A percentile compares a stretch with the other conserved stretches of the same genome.
phyloP scores from a whole-genome alignment of 441 rosid species.

The Viola pubescens region DNA sequence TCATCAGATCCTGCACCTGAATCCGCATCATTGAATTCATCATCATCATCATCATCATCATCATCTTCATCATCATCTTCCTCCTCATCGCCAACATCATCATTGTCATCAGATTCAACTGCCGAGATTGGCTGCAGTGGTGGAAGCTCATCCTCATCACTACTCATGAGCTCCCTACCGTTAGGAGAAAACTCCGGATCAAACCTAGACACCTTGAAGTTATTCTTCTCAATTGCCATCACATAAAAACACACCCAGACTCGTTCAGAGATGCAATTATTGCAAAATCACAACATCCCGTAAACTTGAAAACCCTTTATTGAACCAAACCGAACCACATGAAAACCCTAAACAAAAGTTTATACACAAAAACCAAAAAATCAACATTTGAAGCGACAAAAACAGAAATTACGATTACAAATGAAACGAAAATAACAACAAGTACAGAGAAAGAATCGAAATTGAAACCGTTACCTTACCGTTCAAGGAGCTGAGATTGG shows the following conservation, averaged over 20 bases:
- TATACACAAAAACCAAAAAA: background rate
- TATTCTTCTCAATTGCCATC: constrained; percentile 98
- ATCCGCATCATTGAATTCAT: constrained; percentile 82
- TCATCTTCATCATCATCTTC: constrained; percentile 72
- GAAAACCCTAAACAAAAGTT: constrained; percentile 8
- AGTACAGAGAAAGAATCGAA: background rate
- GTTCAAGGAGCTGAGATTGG: background rate
- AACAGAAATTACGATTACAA: background rate
- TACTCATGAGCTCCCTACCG: constrained; percentile 69
- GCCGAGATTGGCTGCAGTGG: constrained; percentile 43
- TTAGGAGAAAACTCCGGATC: constrained; percentile 77
- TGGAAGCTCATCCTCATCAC: constrained; percentile 55
- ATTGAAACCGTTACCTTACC: constrained; percentile 15
- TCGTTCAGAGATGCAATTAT: too few species aligned
- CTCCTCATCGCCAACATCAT: constrained; percentile 19
- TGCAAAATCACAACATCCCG: too few species aligned
- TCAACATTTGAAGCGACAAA: constrained; percentile 9
- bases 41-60: constrained; percentile 48
- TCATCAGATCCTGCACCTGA: constrained; percentile 99
- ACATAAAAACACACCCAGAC: constrained; percentile 10
- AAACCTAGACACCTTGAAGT: constrained; percentile 65
- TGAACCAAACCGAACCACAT: background rate
- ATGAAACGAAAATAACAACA: background rate
- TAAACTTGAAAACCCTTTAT: constrained; percentile 18
- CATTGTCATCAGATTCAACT: constrained; percentile 55